These are phyloP conservation scores for Nitzschia sp. DNA, from an alignment of 108 stramenopile species.

Conservation along the genomic window DNA sequence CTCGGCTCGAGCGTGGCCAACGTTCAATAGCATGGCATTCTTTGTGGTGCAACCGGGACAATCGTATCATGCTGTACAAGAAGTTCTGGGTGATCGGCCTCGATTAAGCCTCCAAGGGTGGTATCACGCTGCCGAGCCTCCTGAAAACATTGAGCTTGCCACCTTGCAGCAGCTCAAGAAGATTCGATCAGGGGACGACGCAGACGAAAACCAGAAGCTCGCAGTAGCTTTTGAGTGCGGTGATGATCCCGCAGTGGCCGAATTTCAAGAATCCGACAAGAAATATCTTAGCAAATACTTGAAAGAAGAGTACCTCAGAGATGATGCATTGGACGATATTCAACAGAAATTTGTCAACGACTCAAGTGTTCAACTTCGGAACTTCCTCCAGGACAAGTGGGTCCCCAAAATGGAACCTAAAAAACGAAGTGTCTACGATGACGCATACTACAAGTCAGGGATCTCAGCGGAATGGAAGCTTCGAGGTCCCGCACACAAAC, in stretches of 20 bases:
- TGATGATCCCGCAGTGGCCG: slow-evolving; percentile 7
- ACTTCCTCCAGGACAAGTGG: slow-evolving; percentile 67
- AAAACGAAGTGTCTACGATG: slow-evolving; percentile 24
- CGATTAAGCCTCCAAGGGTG: slow-evolving; percentile 90
- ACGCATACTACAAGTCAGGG: slow-evolving; percentile 64
- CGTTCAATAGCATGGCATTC: slow-evolving; percentile 90
- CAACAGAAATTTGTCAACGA: slow-evolving; percentile 72
- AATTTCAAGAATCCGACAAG: slow-evolving; percentile 54
- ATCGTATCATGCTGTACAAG: slow-evolving; percentile 95
- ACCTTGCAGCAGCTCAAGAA: slow-evolving; percentile 76
- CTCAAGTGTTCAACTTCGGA: slow-evolving; percentile 77
- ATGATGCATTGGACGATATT: slow-evolving; percentile 67
- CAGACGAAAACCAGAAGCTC: slow-evolving; percentile 5
- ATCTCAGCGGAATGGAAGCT: slow-evolving; percentile 74
- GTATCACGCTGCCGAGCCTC: slow-evolving; percentile 74
- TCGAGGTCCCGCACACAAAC: slow-evolving; percentile 93
- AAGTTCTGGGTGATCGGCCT: slow-evolving; percentile 91
- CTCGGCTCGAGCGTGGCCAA: slow-evolving; percentile 23
- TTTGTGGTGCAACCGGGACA: slow-evolving; percentile 89
- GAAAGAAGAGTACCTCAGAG: slow-evolving; percentile 57
- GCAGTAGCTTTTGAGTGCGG: background rate
- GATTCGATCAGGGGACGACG: slow-evolving; percentile 36
- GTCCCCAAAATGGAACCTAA: slow-evolving; percentile 38
- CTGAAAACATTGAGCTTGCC: slow-evolving; percentile 59
- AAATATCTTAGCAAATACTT: slow-evolving; percentile 68